Base-by-base conservation (phyloP, 148 eudicot genomes). In the Chenopodium berlandieri region DNA sequence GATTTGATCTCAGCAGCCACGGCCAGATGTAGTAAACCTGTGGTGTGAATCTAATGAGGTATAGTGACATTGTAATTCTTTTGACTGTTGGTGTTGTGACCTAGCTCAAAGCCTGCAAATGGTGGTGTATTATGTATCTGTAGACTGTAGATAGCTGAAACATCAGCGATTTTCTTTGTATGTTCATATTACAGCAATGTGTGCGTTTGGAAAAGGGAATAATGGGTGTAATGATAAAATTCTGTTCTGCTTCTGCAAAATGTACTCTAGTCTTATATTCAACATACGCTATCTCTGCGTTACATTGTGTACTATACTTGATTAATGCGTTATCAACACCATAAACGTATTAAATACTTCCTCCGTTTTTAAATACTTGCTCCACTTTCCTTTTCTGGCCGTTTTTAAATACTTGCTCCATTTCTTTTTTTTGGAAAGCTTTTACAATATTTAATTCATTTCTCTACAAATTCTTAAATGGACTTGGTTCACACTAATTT, bases 61-160 rank as follows among this genome's bases (percentile, higher is more conserved):
- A 66, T 4, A 40, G 44, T 46, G 22, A 40, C 52, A 69, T 68
- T 69, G 75, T 80, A 72, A 79, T 30, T 32, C 40, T 23, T 72
- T 48, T 74, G 31, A 37, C 47, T 3, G 13, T 72, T 54, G 73
- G 76, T 56, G 52, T 72, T 60, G 44, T 48, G 63, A 25, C 50
- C 14, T 72, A 71, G 44, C 58, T 58, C 30, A 70, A 3, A 56
- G 32, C 54, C 3, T 71, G 50, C 8, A 6, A 52, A 46, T 30
- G 23, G 23, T 64, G 48, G 74, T 78, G 78, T 67, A 83, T 74
- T 25, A 40, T 80, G 70, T 73, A 47, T 64, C 17, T 44, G 77
- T 73, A 65, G 75, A 70, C 17, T 44, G 77, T 73, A 65, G 75
- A 70, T 54, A 70, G 20, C 27, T 1, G 11, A 46, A 54, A 22